phyloP scores from a whole-genome alignment of 306 rosid genomes.

The Quercus glauca region DNA sequence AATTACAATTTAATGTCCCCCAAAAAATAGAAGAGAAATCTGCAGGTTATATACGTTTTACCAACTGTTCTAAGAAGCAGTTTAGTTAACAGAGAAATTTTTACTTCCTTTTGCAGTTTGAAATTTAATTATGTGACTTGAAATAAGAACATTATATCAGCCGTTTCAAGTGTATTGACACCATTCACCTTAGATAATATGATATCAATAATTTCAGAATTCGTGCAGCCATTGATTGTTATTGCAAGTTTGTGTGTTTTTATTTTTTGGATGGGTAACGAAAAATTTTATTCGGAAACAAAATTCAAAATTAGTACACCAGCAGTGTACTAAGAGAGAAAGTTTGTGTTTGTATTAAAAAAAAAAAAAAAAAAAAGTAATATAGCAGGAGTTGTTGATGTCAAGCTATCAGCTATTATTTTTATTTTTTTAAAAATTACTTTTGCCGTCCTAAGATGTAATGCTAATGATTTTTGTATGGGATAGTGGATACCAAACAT shows the following conservation, averaged over 20 bases:
- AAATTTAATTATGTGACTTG: background rate
- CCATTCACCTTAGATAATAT: background rate
- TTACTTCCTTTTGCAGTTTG: background rate
- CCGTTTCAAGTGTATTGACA: background rate
- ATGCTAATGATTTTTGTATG: background rate
- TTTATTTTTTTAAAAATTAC: background rate
- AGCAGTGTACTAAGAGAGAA: background rate
- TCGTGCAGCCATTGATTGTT: background rate
- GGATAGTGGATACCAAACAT: background rate
- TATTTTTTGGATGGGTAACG: too few relatives aligned
- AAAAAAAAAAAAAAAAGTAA: too few relatives aligned
- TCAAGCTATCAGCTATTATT: background rate
- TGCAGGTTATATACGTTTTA: background rate
- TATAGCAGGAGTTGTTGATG: background rate
- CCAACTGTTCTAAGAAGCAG: background rate
- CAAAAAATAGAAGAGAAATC: background rate
- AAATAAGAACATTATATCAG: background rate
- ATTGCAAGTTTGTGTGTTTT: too few relatives aligned
- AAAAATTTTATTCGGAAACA: too few relatives aligned
- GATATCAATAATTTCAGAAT: background rate
- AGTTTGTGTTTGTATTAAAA: too few relatives aligned
- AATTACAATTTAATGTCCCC: background rate
- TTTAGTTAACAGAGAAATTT: background rate
- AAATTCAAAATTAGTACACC: too few relatives aligned
- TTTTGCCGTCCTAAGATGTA: background rate